Base-by-base conservation (phyloP, 352 stramenopile species). In the Phytophthora nicotianae region DNA sequence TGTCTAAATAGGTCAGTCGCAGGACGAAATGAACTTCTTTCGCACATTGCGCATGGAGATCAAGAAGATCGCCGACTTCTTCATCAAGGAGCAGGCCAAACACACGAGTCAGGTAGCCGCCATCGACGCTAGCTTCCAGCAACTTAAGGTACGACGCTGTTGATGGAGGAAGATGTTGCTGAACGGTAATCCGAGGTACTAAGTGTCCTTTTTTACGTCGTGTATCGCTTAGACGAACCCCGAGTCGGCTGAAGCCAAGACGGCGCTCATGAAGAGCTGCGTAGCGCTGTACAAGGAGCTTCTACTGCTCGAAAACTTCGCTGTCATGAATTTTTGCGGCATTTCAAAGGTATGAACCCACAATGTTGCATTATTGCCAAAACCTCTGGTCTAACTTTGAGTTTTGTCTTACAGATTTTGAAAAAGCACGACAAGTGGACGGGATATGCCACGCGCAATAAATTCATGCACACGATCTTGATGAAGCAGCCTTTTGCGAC, bases 401-500 rank as follows among this genome's bases (percentile, higher is more conserved):
- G 46, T 24, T 20, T 56, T 46, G 14, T 56, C 29, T 20, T 50
- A 10, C 32, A 89, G 85, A 96, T 96, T 52, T 72, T 96, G 29
- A 96, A 96, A 50, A 96, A 96, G 60, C 88, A 96, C 60, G 88
- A 96, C 77, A 94, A 95, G 63, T 96, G 88, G 88, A 96, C 88
- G n/a, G 88, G 88, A 43, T 96, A 96, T 58, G 85, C 86, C n/a
- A 96, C 88, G 24, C 86, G 88, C 24, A 88, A 91, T 68, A 96
- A 96, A 70, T 96, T 95, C 52, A 93, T 96, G 82, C 81, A 90
- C 58, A 91, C 83, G 61, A 93, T 96, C 53, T 66, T 96, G 49
- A 96, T 93, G 80, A 93, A 93, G 68, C 88, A 96, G 61, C 84
- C 86, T 0, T 96, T 96, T 46, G 84, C 88, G 4, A 93, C 86